Base-by-base conservation (phyloP, 2,329 filamentous ascomycete genomes). In the Pseudocercospora fijiensis region DNA sequence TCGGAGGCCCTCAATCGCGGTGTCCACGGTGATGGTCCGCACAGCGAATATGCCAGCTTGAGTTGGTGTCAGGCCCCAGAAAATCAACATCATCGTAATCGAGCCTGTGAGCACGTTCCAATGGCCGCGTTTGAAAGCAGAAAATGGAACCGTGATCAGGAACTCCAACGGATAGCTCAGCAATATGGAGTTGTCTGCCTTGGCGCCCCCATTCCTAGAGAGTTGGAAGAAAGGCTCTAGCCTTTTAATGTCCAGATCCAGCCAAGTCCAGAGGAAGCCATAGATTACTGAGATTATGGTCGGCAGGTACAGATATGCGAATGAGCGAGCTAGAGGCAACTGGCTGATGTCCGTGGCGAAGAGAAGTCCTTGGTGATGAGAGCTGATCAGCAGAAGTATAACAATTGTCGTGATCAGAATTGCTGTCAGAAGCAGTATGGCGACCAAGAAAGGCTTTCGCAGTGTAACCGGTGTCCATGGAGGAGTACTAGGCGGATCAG, bases 171-270 rank as follows among this genome's bases (percentile, higher is more conserved):
- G 85, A 41, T 88, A 89, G 0, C 81, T 77, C 0, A 88, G 56
- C 0, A 86, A 74, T 0, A 88, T 16, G 0, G 84, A 85, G 0
- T 83, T 69, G 5, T 76, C 16, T 3, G 37, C 72, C 0, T 67
- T 67, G 0, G 82, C 82, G 0, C 85, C 85, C 0, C 71, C 67
- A 0, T 68, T 13, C 9, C 79, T 81, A 0, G 84, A 86, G 0
- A 88, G 60, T 22, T 87, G 84, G 10, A 86, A 81, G 77, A 82
- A 89, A 0, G 86, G 86, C 33, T 89, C 85, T 51, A 88, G 75
- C 0, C 86, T 69, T 63, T 86, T 86, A 0, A 80, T 76, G 37
- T 89, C 84, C 0, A 88, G 71, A 57, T 88, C 86, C 0, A 87
- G 78, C 84, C 85, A 86, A 2, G 78, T 80, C 85, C 85, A 88